These are phyloP conservation scores for Prunus yedoensis DNA, from an alignment of 331 rosid species.

Conservation along the genomic window DNA sequence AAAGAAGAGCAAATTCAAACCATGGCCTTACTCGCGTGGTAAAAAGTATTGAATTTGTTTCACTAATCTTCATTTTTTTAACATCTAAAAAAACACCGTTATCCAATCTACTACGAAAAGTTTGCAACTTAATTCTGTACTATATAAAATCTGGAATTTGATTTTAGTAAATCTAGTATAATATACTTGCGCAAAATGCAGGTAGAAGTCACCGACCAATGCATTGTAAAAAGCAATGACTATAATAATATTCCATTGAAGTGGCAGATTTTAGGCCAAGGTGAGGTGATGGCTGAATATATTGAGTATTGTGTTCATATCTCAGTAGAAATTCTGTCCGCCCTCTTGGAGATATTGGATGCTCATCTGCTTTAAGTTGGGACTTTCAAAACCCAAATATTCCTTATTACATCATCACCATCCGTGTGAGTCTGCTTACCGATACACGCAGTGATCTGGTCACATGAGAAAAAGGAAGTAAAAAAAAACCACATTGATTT, in stretches of 20 bases:
- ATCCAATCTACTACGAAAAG: no score
- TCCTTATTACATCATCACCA: no score
- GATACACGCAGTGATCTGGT: constrained; percentile 3
- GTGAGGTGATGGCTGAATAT: background rate
- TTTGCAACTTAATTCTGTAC: no score
- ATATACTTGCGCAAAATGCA: background rate
- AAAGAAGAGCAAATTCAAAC: no score
- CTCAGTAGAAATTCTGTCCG: constrained; percentile 5
- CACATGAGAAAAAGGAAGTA: background rate
- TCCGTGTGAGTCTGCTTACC: constrained; percentile 12
- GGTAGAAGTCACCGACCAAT: background rate
- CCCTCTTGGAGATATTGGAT: constrained; percentile 4
- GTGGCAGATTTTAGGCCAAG: constrained; percentile 2
- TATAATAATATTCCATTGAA: background rate
- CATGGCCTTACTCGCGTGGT: no score
- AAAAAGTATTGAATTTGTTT: no score
- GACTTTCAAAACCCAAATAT: no score
- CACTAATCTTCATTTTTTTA: no score
- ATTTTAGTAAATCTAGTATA: no score
- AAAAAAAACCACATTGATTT: background rate
- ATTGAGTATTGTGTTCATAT: background rate
- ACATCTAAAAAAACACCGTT: no score
- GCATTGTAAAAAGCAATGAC: background rate
- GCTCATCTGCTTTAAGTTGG: no score
- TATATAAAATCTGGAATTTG: no score